Percentiles rank a stretch among this genome's conserved stretches.
Conservation (phyloP, 2,329 filamentous ascomycete species). For the Thielaviopsis punctulata region DNA sequence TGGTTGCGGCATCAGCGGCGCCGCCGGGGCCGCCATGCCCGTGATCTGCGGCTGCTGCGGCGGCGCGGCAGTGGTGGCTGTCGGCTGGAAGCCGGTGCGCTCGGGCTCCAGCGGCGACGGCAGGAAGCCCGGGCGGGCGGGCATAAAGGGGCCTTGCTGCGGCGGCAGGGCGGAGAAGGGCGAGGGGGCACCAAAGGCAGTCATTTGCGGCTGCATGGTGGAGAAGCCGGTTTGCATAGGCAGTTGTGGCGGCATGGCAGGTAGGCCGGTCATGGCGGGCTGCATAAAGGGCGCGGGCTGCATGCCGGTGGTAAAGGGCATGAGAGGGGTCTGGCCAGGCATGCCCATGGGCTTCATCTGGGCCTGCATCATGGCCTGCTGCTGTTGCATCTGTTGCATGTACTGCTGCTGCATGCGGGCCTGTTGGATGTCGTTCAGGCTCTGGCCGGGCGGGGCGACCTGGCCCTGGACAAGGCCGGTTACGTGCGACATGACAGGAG, state of each 20-base stretch:
- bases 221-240: slow-evolving; percentile 23
- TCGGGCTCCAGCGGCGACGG: slow-evolving; percentile 44
- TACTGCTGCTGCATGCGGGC: slow-evolving; percentile 47
- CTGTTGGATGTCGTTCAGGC: slow-evolving; percentile 54
- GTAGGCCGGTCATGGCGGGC: slow-evolving; percentile 32
- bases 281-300: slow-evolving; percentile 24
- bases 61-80: slow-evolving; percentile 25
- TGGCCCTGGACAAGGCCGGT: slow-evolving; percentile 51
- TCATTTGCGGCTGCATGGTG: slow-evolving; percentile 43
- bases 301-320: slow-evolving; percentile 22
- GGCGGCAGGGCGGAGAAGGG: slow-evolving; percentile 7
- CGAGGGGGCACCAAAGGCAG: slow-evolving; percentile 42
- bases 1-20: slow-evolving; percentile 21
- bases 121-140: slow-evolving; percentile 23
- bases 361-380: slow-evolving; percentile 23
- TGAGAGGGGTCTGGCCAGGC: slow-evolving; percentile 17
- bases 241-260: slow-evolving; percentile 23
- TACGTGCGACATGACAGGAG: slow-evolving; percentile 67
- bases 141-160: slow-evolving; percentile 9
- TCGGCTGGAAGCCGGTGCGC: slow-evolving; percentile 29
- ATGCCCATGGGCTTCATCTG: slow-evolving; percentile 21
- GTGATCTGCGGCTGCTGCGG: slow-evolving; percentile 20
- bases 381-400: slow-evolving; percentile 28
- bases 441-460: slow-evolving; percentile 58
- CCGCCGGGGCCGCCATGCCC: neutral